Base-by-base conservation (phyloP, 371 early-diverging fungal species). In the Apophysomyces elegans region DNA sequence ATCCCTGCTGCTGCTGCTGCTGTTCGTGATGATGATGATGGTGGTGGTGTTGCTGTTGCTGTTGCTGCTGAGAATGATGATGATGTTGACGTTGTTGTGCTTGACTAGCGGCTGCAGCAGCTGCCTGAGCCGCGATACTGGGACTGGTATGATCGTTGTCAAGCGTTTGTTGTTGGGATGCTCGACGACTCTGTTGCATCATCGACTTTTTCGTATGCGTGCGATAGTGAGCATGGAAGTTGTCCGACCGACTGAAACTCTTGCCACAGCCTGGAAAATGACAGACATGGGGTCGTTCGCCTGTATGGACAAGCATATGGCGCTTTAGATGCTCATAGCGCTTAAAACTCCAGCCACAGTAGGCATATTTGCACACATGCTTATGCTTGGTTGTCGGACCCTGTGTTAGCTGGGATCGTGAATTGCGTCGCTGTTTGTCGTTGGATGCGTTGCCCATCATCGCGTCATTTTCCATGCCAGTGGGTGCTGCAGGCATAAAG, bases 261-360 rank as follows among this genome's bases (percentile, higher is more conserved):
- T 90, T 89, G 21, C 85, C 83, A 66, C 93, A 93, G 7, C 84
- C 86, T 37, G 79, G 79, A 37, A 83, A 83, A 47, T 80, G 83
- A 64, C 93, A 93, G n/a, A 84, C 81, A 74, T 86, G 90, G 37
- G 93, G 86, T 18, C 86, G 74, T 62, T 86, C 86, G 26, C 86
- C 86, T 8, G 88, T 84, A 41, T 88, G 88, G 50, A 88, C 86
- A 8, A 91, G 69, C 81, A 87, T 85, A 68, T 93, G 95, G 9
- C 96, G 72, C 62, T 92, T 91, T 58, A 95, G 73, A 70, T 95
- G 94, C 66, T 95, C 95, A 69, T 84, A 90, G 26, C 95, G 82
- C 74, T 94, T 94, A 70, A 88, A 88, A 54, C 85, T 85, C 86
- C 85, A 84, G 14, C 81, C 80, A 63, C 87, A 87, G 32, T 70